phyloP scores from a whole-genome alignment of 495 filamentous ascomycete species.

The Penicillium goetzii region DNA sequence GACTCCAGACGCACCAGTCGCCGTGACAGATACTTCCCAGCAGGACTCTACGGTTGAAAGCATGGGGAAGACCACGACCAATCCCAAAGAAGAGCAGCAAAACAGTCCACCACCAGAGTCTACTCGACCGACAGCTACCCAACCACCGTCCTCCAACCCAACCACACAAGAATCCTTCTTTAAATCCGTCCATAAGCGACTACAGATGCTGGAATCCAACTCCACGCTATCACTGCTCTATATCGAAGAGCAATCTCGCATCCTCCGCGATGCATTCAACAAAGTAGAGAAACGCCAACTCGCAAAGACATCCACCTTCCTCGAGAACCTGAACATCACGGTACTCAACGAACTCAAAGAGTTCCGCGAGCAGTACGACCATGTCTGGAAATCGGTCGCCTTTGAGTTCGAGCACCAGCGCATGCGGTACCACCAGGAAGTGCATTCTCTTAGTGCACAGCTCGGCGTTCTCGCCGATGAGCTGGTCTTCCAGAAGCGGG shows the following conservation, averaged over 20 bases:
- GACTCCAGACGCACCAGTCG: conserved; percentile 27
- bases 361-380: conserved; percentile 86
- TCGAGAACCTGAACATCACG: conserved; percentile 81
- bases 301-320: conserved; percentile 76
- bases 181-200: conserved; percentile 90
- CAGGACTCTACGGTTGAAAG: conserved; percentile 34
- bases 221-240: conserved; percentile 92
- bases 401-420: conserved; percentile 88
- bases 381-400: conserved; percentile 93
- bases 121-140: conserved; percentile 54
- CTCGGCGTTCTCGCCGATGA: conserved; percentile 90
- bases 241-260: conserved; percentile 92
- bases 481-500: conserved; percentile 92
- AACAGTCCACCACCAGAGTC: conserved; percentile 34
- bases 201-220: conserved; percentile 89
- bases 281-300: conserved; percentile 90
- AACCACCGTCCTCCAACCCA: conserved; percentile 66
- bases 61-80: conserved; percentile 24
- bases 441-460: conserved; percentile 77
- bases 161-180: conserved; percentile 97
- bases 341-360: conserved; percentile 82
- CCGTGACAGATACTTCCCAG: conserved; percentile 26
- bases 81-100: conserved; percentile 39
- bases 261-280: conserved; percentile 86
- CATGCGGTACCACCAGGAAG: conserved; percentile 76